Evolutionary conservation across 345 rosid genomes (phyloP).

Genomic region (Pistacia integerrima): DNA sequence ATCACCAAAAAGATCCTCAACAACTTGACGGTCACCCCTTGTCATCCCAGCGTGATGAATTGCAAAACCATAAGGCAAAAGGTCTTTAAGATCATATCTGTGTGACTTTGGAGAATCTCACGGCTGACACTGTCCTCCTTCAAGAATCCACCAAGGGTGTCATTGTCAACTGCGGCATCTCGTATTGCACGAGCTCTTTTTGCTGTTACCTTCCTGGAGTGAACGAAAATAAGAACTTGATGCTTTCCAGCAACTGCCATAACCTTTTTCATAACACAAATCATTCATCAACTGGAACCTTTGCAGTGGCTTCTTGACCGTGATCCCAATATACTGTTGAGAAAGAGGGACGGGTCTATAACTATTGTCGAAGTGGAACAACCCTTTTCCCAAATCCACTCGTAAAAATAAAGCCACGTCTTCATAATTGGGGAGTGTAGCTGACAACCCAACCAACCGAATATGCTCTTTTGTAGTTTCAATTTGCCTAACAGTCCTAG

Average conservation of each 20-base stretch:
- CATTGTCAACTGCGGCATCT: constrained; percentile 86
- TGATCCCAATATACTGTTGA: constrained; percentile 93
- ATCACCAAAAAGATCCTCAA: constrained; percentile 74
- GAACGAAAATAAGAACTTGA: constrained; percentile 95
- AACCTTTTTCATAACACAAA: constrained; percentile 85
- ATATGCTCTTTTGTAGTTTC: too few relatives aligned
- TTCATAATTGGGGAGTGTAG: constrained; percentile 75
- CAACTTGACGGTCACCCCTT: constrained; percentile 82
- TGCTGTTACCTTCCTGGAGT: constrained; percentile 91
- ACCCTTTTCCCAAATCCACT: constrained; percentile 65
- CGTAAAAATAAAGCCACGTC: constrained; percentile 90
- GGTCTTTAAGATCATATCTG: constrained; percentile 74
- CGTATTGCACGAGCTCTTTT: constrained; percentile 83
- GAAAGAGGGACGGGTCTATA: constrained; percentile 93
- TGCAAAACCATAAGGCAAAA: constrained; percentile 92
- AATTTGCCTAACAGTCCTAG: too few relatives aligned
- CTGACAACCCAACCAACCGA: too few relatives aligned
- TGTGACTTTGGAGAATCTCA: constrained; percentile 71
- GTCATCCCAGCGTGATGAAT: constrained; percentile 96
- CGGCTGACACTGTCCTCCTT: constrained; percentile 87
- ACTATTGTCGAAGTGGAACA: constrained; percentile 91
- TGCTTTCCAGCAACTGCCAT: constrained; percentile 90
- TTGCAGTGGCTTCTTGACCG: constrained; percentile 89
- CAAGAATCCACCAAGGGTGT: constrained; percentile 79
- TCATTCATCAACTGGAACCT: constrained; percentile 98